Base-by-base conservation (phyloP, 352 stramenopile genomes). In the Detonula confervacea region DNA sequence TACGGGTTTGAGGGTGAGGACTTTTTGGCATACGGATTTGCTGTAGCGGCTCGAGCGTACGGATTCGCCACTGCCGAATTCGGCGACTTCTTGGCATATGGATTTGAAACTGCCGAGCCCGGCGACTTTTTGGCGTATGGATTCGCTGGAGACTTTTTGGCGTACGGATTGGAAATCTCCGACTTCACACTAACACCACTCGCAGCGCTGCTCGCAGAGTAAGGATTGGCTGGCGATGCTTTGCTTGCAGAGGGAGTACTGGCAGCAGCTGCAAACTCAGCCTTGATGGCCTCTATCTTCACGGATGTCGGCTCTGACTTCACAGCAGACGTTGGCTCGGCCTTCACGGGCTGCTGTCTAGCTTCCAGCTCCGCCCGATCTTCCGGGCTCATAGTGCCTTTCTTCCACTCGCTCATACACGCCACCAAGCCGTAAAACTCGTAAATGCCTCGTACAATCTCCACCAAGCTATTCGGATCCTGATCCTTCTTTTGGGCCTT, bases 61-160 rank as follows among this genome's bases (percentile, higher is more conserved):
- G n/a, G n/a, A n/a, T n/a, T n/a, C n/a, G n/a, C n/a, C n/a, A n/a
- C n/a, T n/a, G n/a, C n/a, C n/a, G n/a, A n/a, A n/a, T n/a, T n/a
- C n/a, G 29, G 29, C 85, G 80, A 30, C 47, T 81, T 86, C 47
- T 83, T 76, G 79, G 55, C 86, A 85, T 85, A 92, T 56, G 86
- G 75, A 90, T 95, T 80, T 1, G 57, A 54, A 8, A 54, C 27
- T 16, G 39, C 39, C 12, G 54, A 18, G 2, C 77, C 42, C 12
- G 74, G 77, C 5, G 79, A 64, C 71, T 96, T 96, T 25, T 95
- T 90, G 29, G 80, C 80, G 59, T 91, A 90, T 25, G 86, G 83
- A 82, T 91, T 92, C 22, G 80, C 54, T 42, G 65, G 9, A 14
- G 62, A 25, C 5, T 61, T 51, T 30, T 79, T 87, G 3, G 73